Base-by-base conservation (phyloP, 345 rosid species). In the Populus davidiana region DNA sequence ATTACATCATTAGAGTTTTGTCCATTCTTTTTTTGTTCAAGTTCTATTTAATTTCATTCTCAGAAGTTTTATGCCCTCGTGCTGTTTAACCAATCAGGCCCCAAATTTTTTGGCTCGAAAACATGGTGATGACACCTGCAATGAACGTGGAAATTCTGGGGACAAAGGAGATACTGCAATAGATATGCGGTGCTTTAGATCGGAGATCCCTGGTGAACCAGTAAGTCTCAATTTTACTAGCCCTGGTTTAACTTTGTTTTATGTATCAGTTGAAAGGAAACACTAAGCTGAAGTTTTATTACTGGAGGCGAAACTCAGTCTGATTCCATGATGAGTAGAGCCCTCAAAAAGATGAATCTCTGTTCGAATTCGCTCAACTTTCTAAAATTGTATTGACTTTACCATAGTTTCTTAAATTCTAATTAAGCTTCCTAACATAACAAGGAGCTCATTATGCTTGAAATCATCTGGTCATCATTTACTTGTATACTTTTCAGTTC, bases 61-160 rank as follows among this genome's bases (percentile, higher is more conserved):
- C 29, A 8, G 69, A 41, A 77, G 52, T 70, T 75, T 81, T 80
- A 59, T 77, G 77, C 71, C 1, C 33, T 68, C 76, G 70, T 56
- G 73, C 13, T 68, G 39, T 70, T 70, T 69, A 78, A 85, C 77
- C 62, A 63, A 82, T 39, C 78, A 94, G 97, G 92, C 92, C 16
- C 84, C 96, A 50, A 90, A 85, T 82, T 75, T 90, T 81, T 75
- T 77, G 21, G 79, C 75, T 8, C 83, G 79, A 78, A 90, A 86
- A 83, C 69, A 70, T 31, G 84, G 56, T 71, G 91, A 89, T 82
- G 87, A 80, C 23, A 69, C 66, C 6, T 74, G 77, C 62, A 69
- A 71, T 70, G 78, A 70, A 64, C 75, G 76, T 75, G 80, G 27
- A 41, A 81, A 65, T 75, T 79, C 79, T 11, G 76, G 61, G 79